phyloP scores from a whole-genome alignment of 1,284 basidiomycete species.

The Ustilago trichophora region DNA sequence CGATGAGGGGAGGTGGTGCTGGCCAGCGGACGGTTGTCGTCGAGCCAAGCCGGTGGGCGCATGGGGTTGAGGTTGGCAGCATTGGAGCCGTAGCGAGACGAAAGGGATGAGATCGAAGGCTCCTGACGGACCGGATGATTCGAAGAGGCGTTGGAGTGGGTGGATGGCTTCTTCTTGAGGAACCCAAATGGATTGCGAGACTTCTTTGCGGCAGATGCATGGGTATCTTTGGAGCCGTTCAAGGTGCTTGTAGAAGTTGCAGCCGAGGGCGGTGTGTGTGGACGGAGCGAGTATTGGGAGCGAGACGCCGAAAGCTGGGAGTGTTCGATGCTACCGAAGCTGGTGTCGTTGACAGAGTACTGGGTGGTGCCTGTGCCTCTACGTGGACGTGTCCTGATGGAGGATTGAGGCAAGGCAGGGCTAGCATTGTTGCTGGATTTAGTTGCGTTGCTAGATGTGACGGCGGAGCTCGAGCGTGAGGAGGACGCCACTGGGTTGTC shows the following conservation, averaged over 20 bases:
- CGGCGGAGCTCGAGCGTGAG: not conserved
- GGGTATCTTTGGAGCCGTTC: slow-evolving; percentile 28
- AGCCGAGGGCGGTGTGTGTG: slow-evolving; percentile 48
- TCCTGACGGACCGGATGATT: slow-evolving; percentile 26
- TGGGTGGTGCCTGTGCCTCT: slow-evolving; percentile 16
- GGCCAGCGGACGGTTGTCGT: slow-evolving; percentile 20
- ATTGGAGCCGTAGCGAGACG: slow-evolving; percentile 36
- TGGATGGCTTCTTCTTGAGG: slow-evolving; percentile 53
- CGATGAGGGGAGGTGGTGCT: slow-evolving; percentile 18
- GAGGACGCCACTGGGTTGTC: slow-evolving; percentile 15
- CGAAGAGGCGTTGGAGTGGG: slow-evolving; percentile 28
- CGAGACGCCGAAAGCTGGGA: slow-evolving; percentile 18
- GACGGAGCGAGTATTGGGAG: slow-evolving; percentile 32
- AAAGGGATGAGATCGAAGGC: slow-evolving; percentile 28
- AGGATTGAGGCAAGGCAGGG: not conserved
- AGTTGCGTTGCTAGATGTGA: not conserved
- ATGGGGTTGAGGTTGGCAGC: slow-evolving; percentile 34
- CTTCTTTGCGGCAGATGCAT: slow-evolving; percentile 25
- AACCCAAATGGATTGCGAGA: slow-evolving; percentile 58
- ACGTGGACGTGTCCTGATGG: slow-evolving; percentile 14
- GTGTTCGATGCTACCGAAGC: slow-evolving; percentile 18
- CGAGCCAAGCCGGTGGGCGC: slow-evolving; percentile 43
- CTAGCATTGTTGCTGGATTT: not conserved
- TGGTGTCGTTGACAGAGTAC: slow-evolving; percentile 11
- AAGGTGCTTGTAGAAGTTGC: slow-evolving; percentile 41